These are phyloP conservation scores for Termitomyces eurrhizus DNA, from an alignment of 768 basidiomycete genomes.

Conservation along the genomic window DNA sequence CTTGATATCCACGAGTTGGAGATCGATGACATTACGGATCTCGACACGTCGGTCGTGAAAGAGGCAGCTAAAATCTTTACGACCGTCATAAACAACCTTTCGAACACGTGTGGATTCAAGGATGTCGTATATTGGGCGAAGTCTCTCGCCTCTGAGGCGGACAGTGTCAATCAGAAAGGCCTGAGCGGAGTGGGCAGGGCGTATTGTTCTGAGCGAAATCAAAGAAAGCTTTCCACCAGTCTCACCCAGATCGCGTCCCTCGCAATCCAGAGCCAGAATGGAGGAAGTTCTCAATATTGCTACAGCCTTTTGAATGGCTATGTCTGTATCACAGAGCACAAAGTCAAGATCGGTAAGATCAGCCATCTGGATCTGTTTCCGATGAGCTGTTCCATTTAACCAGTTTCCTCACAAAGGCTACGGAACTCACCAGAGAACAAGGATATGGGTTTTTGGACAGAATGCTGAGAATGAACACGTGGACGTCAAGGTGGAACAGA, in stretches of 20 bases:
- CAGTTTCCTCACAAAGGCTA: background rate
- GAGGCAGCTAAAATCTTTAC: constrained; percentile 13
- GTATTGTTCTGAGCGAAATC: constrained; percentile 6
- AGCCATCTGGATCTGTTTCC: background rate
- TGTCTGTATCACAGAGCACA: constrained; percentile 1
- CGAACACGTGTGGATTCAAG: constrained; percentile 5
- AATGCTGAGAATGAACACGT: background rate
- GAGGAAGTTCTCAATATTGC: background rate
- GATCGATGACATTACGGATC: constrained; percentile 6
- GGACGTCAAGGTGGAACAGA: background rate
- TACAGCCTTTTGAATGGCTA: background rate
- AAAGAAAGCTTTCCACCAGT: constrained; percentile 9
- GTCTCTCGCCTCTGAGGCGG: background rate
- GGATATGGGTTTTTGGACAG: background rate
- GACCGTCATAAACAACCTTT: constrained; percentile 12
- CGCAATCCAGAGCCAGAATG: constrained; percentile 15
- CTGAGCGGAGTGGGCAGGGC: background rate
- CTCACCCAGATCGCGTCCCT: constrained; percentile 4
- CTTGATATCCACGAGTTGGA: constrained; percentile 10
- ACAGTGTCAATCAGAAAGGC: constrained; percentile 7
- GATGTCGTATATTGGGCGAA: constrained; percentile 9
- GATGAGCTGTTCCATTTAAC: background rate
- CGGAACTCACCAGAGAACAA: background rate
- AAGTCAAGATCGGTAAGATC: constrained; percentile 2
- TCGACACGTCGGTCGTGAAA: constrained; percentile 3